These are phyloP conservation scores for Paramyrothecium roridum DNA, from an alignment of 2,329 filamentous ascomycete genomes.

Conservation along the genomic window DNA sequence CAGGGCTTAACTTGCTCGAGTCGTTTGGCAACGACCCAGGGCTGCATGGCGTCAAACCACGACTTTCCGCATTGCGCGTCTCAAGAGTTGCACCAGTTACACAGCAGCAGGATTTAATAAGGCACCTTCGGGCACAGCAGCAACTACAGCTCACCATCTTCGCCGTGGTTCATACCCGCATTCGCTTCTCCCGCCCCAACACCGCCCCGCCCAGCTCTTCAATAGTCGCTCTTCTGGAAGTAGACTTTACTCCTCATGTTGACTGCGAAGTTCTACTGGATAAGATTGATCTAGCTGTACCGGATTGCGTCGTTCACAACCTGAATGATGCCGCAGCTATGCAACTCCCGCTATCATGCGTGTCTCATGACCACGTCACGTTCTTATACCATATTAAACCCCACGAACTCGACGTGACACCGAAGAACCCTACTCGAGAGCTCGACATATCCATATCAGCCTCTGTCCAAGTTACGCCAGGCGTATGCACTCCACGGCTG, in stretches of 20 bases:
- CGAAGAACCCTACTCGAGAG: conserved; percentile 45
- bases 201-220: conserved; percentile 55
- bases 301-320: conserved; percentile 56
- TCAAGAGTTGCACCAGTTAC: conserved; percentile 70
- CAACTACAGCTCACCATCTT: conserved; percentile 61
- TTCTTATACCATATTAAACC: conserved; percentile 68
- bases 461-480: conserved; percentile 52
- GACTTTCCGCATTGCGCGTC: conserved; percentile 70
- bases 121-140: conserved; percentile 62
- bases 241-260: conserved; percentile 70
- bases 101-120: conserved; percentile 57
- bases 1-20: conserved; percentile 74
- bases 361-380: conserved; percentile 71
- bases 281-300: conserved; percentile 53
- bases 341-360: conserved; percentile 56
- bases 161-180: conserved; percentile 68
- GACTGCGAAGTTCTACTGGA: conserved; percentile 64
- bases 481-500: conserved; percentile 57
- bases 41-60: conserved; percentile 59
- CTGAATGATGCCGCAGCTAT: conserved; percentile 48
- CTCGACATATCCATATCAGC: conserved; percentile 60
- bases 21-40: conserved; percentile 66
- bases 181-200: conserved; percentile 67
- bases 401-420: conserved; percentile 38
- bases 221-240: conserved; percentile 67